A percentile compares a stretch with the other conserved stretches of the same genome.
phyloP scores from a whole-genome alignment of 1,284 basidiomycete species.

The Clitocybe nebularis region DNA sequence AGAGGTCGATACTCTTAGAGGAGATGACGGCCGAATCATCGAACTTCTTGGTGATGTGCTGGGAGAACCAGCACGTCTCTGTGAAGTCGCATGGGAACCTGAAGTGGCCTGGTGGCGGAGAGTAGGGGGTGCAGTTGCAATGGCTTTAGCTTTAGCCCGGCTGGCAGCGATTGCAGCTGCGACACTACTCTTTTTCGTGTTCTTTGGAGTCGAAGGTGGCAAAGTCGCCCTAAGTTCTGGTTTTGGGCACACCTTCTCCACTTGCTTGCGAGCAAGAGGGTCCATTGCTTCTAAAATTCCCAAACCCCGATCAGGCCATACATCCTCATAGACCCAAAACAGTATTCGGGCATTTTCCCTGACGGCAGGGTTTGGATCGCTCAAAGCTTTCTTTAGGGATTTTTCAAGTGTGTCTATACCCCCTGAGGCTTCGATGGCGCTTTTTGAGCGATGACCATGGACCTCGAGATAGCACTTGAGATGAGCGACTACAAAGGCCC shows the following conservation, averaged over 20 bases:
- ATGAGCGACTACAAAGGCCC: conserved; percentile 68
- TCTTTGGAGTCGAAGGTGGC: conserved; percentile 45
- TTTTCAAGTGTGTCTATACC: conserved; percentile 71
- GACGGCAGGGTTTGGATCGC: conserved; percentile 79
- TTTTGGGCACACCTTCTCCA: conserved; percentile 80
- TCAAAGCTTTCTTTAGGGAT: conserved; percentile 66
- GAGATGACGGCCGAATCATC: conserved; percentile 38
- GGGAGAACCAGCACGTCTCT: conserved; percentile 43
- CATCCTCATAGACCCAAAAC: conserved; percentile 79
- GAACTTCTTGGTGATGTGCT: conserved; percentile 31
- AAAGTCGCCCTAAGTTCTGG: conserved; percentile 38
- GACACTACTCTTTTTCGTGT: conserved; percentile 69
- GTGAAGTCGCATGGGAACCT: conserved; percentile 45
- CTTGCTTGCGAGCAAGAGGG: conserved; percentile 67
- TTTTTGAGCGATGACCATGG: conserved; percentile 62
- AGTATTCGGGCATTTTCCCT: conserved; percentile 68
- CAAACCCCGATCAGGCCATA: conserved; percentile 72
- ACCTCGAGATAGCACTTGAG: conserved; percentile 70
- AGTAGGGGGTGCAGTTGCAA: conserved; percentile 72
- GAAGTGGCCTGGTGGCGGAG: conserved; percentile 77
- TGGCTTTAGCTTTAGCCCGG: conserved; percentile 78
- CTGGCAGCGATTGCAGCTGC: conserved; percentile 82
- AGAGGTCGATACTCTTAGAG: conserved; percentile 39
- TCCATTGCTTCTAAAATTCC: conserved; percentile 72
- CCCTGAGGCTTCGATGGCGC: conserved; percentile 62